Evolutionary conservation across 2,329 filamentous ascomycete species (phyloP), one percentile per base, ranked within the genome.

Genomic region (Thermoascus crustaceus): DNA sequence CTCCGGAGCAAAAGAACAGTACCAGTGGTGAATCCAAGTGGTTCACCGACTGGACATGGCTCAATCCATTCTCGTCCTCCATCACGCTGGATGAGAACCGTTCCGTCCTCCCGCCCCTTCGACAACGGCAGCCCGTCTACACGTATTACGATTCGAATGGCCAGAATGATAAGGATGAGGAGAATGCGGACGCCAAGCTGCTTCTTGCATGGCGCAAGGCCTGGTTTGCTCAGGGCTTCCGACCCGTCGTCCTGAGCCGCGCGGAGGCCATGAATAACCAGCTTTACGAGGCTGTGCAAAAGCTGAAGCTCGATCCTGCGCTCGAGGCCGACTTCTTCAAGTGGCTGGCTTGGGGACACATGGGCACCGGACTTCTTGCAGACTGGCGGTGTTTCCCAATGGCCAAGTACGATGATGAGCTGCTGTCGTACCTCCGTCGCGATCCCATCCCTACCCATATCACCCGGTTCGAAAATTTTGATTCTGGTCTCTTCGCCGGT

Each of bases 191-290:
- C 56, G 81, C 81, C 52, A 75, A 80, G 39, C 65, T 96, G 40
- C 71, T 96, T 32, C 67, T 94, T 38, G 82, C 84, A 35, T 96
- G 91, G 91, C 76, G 88, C 41, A 76, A 86, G 30, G 88, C 89
- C 2, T 96, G 89, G 87, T 96, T 86, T 85, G 86, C 88, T 0
- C 79, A 93, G 51, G 91, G 89, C 7, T 95, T 96, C 64, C 78
- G 73, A 43, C 89, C 91, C 0, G 71, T 91, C 5, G 82, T 96
- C 25, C 63, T 96, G 37, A 80, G 83, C 33, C 74, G 78, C 10
- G 77, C 75, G 1, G 89, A 96, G 55, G 87, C 88, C 11, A 82
- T 80, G 69, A 79, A 78, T 52, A 91, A 94, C 53, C 84, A 84
- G 1, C 63, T 84, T 13, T 94, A 89, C 55, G 71, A 78, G 45